phyloP scores from a whole-genome alignment of 2,329 filamentous ascomycete species.

The Phaeosphaeria sp. region DNA sequence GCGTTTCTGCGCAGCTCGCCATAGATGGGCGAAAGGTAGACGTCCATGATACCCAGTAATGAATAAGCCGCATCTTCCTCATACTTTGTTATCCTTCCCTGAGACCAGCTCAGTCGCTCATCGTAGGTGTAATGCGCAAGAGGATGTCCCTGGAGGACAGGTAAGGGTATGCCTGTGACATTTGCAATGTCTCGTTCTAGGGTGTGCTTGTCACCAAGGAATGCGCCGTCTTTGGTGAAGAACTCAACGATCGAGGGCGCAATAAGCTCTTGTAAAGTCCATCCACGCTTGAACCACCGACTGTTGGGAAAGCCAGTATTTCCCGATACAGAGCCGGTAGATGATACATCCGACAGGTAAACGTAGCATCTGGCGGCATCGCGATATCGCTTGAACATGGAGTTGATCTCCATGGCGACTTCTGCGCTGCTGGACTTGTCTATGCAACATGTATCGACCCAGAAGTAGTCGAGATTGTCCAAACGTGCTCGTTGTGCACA shows the following conservation, averaged over 20 bases:
- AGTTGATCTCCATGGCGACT: constrained; percentile 3
- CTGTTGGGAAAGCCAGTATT: not conserved
- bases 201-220: not conserved
- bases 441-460: constrained; percentile 10
- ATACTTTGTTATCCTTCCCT: not conserved
- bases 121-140: not conserved
- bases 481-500: constrained; percentile 5
- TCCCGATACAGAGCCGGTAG: not conserved
- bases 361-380: constrained; percentile 3
- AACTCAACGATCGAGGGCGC: constrained; percentile 1
- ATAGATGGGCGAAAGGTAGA: not conserved
- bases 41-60: not conserved
- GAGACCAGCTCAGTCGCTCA: constrained; percentile 9
- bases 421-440: constrained; percentile 4
- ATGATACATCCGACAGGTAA: constrained; percentile 1
- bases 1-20: constrained; percentile 1
- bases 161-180: not conserved
- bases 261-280: constrained; percentile 10
- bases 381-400: constrained; percentile 11
- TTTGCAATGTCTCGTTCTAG: no score
- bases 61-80: constrained; percentile 1
- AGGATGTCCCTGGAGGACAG: not conserved
- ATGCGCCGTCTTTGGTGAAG: not conserved
- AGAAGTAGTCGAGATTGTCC: constrained; percentile 2
- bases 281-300: constrained; percentile 7